phyloP scores from a whole-genome alignment of 2,329 filamentous ascomycete species.

The Pestalotiopsis sp. region DNA sequence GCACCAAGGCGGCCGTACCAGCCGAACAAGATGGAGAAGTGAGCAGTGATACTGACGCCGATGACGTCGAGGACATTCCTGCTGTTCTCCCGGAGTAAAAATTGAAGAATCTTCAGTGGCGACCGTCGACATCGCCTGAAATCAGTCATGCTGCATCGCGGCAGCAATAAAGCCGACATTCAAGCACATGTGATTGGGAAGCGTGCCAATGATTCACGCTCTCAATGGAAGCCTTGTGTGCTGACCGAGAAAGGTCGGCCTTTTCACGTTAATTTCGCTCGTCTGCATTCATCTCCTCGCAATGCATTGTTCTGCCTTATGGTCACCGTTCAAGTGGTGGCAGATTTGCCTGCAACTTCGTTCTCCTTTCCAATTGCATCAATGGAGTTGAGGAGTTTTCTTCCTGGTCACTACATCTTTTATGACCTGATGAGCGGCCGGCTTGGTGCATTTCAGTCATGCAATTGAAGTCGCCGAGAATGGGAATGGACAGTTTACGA shows the following conservation, averaged over 20 bases:
- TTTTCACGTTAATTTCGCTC: neutral
- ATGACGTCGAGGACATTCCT: slow-evolving; percentile 32
- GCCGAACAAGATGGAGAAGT: slow-evolving; percentile 14
- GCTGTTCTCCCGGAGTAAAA: slow-evolving; percentile 20
- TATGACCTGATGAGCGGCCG: neutral
- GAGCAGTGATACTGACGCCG: slow-evolving; percentile 35
- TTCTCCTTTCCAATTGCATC: neutral
- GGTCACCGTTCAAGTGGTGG: neutral
- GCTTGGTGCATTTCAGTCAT: too few species aligned
- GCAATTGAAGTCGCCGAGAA: too few species aligned
- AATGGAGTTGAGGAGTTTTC: neutral
- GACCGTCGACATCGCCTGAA: too few species aligned
- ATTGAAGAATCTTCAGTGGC: neutral
- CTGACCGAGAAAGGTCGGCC: neutral
- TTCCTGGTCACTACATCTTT: neutral
- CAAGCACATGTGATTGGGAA: too few species aligned
- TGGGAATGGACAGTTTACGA: too few species aligned
- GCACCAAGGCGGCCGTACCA: neutral
- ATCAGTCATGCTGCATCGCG: too few species aligned
- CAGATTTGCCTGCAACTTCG: neutral
- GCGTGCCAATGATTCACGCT: neutral
- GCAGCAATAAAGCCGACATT: too few species aligned
- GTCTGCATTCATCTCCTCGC: neutral
- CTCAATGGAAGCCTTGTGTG: neutral
- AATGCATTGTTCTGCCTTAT: neutral